Percentiles rank a stretch among this genome's conserved stretches.
Evolutionary conservation across 495 filamentous ascomycete genomes (phyloP).

Genomic region (Tuber indicum): DNA sequence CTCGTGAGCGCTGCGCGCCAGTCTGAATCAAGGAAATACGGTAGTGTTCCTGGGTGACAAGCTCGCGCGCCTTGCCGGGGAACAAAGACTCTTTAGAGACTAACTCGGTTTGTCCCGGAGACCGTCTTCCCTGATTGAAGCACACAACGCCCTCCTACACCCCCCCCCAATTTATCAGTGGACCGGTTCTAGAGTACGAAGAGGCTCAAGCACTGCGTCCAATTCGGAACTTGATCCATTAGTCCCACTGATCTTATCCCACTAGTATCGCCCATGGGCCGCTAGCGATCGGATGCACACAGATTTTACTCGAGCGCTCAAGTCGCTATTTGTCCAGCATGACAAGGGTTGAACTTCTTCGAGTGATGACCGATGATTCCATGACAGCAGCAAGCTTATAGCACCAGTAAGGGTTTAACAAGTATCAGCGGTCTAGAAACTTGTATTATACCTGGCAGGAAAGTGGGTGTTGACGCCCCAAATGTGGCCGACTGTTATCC

Average conservation of each 20-base stretch:
- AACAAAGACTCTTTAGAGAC: not conserved
- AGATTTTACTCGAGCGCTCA: not conserved
- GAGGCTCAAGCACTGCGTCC: not conserved
- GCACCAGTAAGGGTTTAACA: conserved; percentile 4
- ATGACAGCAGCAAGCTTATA: not conserved
- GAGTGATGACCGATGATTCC: not conserved
- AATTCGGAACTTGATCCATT: not conserved
- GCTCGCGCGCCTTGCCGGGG: not conserved
- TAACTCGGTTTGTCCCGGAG: not conserved
- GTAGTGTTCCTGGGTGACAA: not conserved
- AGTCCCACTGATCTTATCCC: not conserved
- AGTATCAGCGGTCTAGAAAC: not conserved
- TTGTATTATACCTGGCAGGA: not conserved
- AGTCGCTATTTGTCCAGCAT: not conserved
- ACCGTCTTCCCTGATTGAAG: not conserved
- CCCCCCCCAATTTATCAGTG: not conserved
- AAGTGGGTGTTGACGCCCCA: not conserved
- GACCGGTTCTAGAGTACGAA: not conserved
- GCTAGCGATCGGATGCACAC: not conserved
- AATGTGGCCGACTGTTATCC: not conserved
- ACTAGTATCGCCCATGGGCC: not conserved
- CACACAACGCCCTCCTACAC: not conserved
- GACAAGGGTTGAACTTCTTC: not conserved
- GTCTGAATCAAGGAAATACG: not conserved
- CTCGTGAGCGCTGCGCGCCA: not conserved